These are phyloP conservation scores for Yarrowia keelungensis DNA, from an alignment of 805 yeast species.

Conservation along the genomic window DNA sequence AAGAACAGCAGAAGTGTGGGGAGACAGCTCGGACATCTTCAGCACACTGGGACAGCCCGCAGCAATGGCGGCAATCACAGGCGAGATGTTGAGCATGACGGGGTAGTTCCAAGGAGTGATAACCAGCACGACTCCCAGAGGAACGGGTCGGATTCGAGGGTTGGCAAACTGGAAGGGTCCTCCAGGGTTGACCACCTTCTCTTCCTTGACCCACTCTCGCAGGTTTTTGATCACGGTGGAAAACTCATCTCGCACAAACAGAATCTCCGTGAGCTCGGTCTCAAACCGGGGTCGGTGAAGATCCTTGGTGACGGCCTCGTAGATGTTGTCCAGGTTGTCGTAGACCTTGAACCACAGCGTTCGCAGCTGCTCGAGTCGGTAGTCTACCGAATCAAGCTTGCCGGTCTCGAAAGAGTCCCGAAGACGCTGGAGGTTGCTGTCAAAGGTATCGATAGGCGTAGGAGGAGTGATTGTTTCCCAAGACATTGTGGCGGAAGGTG, in stretches of 20 bases:
- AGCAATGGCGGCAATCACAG: conserved; percentile 79
- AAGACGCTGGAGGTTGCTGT: conserved; percentile 15
- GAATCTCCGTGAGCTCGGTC: conserved; percentile 64
- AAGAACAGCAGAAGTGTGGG: conserved; percentile 63
- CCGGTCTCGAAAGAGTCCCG: conserved; percentile 54
- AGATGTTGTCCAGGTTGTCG: conserved; percentile 63
- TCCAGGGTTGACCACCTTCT: conserved; percentile 42
- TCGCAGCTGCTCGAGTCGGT: conserved; percentile 67
- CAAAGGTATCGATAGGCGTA: conserved; percentile 14
- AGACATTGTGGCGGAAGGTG: conserved; percentile 11
- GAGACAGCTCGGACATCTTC: conserved; percentile 76
- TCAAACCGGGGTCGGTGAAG: conserved; percentile 71
- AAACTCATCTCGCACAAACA: conserved; percentile 61
- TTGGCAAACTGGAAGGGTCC: conserved; percentile 42
- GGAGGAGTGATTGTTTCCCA: conserved; percentile 36
- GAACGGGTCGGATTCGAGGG: conserved; percentile 48
- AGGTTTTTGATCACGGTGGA: conserved; percentile 64
- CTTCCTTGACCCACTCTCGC: conserved; percentile 66
- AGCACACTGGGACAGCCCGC: conserved; percentile 80
- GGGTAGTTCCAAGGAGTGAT: conserved; percentile 86
- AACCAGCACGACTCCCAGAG: conserved; percentile 69
- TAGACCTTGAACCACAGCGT: conserved; percentile 67
- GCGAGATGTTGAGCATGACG: conserved; percentile 62
- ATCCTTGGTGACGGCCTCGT: conserved; percentile 67
- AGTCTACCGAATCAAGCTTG: conserved; percentile 59